These are phyloP conservation scores for Hymenoscyphus salicellus DNA, from an alignment of 2,329 filamentous ascomycete species.

Conservation along the genomic window DNA sequence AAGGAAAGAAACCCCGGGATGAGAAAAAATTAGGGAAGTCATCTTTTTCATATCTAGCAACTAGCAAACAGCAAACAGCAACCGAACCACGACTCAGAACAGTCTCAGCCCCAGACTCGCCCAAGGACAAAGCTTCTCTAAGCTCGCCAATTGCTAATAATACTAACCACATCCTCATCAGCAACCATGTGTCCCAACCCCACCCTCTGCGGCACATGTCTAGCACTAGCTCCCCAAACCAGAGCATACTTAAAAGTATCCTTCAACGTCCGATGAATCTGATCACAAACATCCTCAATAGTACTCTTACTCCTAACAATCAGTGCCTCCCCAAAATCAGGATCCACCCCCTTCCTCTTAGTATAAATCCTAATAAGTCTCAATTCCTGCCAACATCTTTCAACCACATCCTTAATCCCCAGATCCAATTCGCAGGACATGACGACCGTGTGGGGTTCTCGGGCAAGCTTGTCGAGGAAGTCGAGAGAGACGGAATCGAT, in stretches of 20 bases:
- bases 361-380: constrained; percentile 90
- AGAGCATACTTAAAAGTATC: constrained; percentile 98
- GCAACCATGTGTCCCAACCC: constrained; percentile 77
- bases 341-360: constrained; percentile 89
- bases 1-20: no score
- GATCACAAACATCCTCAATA: constrained; percentile 96
- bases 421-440: constrained; percentile 98
- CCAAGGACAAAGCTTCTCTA: no score
- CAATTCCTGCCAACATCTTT: constrained; percentile 91
- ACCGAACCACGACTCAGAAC: no score
- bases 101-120: no score
- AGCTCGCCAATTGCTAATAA: constrained; percentile 62
- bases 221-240: constrained; percentile 95
- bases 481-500: constrained; percentile 93
- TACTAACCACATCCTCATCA: constrained; percentile 67
- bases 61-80: no score
- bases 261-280: constrained; percentile 89
- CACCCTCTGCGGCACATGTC: constrained; percentile 90
- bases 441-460: constrained; percentile 89
- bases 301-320: constrained; percentile 86
- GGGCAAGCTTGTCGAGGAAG: constrained; percentile 85
- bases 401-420: constrained; percentile 88
- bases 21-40: no score
- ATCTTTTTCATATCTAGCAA: no score
- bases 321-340: constrained; percentile 84